Evolutionary conservation across 805 yeast species (phyloP).

Genomic region (Hermanozyma aechmeae): DNA sequence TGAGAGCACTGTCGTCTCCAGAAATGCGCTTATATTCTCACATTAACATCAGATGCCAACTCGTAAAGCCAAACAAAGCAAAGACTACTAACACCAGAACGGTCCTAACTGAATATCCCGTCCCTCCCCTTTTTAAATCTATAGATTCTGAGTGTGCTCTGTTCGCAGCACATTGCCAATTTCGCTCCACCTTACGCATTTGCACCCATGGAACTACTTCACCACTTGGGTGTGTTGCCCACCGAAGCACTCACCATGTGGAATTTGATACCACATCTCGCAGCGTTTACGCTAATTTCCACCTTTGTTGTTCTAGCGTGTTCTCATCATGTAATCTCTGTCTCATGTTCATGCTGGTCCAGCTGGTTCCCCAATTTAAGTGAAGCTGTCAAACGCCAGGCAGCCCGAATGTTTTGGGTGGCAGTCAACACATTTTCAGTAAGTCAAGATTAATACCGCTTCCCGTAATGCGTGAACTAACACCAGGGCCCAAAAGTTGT

Average conservation of each 20-base stretch:
- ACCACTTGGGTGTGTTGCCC: slow-evolving; percentile 21
- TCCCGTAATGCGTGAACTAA: slow-evolving; percentile 14
- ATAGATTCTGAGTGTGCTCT: too few relatives aligned
- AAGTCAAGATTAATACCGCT: slow-evolving; percentile 2
- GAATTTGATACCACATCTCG: slow-evolving; percentile 4
- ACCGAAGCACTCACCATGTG: slow-evolving; percentile 6
- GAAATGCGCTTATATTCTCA: too few relatives aligned
- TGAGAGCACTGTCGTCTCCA: too few relatives aligned
- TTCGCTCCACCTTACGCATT: too few relatives aligned
- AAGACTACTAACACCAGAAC: too few relatives aligned
- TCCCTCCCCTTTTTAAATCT: too few relatives aligned
- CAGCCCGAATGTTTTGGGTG: slow-evolving; percentile 9
- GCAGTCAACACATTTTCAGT: neutral
- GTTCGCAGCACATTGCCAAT: too few relatives aligned
- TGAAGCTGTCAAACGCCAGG: slow-evolving; percentile 1
- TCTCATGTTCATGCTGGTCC: slow-evolving; percentile 5
- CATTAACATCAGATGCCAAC: too few relatives aligned
- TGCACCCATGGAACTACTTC: slow-evolving; percentile 17
- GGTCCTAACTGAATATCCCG: too few relatives aligned
- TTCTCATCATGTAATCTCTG: slow-evolving; percentile 15
- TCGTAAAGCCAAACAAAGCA: too few relatives aligned
- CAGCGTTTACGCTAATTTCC: slow-evolving; percentile 10
- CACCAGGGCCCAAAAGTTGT: slow-evolving; percentile 19
- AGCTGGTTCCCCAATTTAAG: slow-evolving; percentile 4
- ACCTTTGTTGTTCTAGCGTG: slow-evolving; percentile 9